phyloP scores from a whole-genome alignment of 495 filamentous ascomycete species.

The Saxophila tyrrhenica region DNA sequence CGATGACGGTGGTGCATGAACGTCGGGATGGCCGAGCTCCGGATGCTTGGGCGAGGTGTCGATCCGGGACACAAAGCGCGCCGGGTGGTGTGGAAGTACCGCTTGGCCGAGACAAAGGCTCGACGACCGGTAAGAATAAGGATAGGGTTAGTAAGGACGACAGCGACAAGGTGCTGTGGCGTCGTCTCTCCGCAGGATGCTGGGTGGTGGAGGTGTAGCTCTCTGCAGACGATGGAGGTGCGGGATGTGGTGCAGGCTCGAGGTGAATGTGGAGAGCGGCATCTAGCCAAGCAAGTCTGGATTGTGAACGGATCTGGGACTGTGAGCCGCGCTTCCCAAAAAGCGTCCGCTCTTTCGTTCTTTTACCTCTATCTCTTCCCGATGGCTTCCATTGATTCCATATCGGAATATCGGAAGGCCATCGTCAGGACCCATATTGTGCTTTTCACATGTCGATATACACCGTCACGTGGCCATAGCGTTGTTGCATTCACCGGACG shows the following conservation, averaged over 20 bases:
- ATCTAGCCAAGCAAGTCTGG: background rate
- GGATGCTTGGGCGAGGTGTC: background rate
- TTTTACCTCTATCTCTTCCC: no score
- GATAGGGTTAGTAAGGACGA: background rate
- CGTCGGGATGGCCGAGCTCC: background rate
- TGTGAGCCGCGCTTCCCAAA: no score
- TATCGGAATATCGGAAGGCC: no score
- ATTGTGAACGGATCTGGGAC: background rate
- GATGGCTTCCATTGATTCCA: no score
- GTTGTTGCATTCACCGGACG: no score
- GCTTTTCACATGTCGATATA: no score
- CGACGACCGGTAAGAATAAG: background rate
- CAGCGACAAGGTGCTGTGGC: no score
- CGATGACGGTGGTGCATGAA: background rate
- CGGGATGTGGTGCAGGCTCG: background rate
- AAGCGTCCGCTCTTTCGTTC: no score
- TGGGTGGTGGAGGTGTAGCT: background rate
- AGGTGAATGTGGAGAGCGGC: background rate
- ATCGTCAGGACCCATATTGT: no score
- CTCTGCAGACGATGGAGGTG: no score
- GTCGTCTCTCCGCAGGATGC: background rate
- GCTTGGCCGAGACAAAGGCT: background rate
- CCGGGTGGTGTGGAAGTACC: background rate
- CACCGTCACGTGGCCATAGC: no score
- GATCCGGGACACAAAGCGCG: background rate